A percentile compares a stretch with the other conserved stretches of the same genome.
Conservation (phyloP, 1,284 basidiomycete species). For the Pseudozyma thailandica region DNA sequence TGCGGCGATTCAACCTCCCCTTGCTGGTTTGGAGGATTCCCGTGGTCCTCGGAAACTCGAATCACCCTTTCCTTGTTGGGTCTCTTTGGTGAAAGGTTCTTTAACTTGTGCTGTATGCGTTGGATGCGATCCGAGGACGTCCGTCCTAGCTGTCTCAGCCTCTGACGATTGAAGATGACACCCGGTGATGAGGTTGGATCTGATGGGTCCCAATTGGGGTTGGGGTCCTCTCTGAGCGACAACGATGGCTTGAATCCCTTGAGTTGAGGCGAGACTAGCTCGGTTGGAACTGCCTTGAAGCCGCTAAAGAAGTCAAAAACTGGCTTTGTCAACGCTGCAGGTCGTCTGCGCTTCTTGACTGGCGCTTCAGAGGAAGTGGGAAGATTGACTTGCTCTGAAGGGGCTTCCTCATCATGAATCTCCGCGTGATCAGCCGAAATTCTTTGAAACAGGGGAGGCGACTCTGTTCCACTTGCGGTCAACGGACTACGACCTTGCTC, state of each 20-base stretch:
- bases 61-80: background rate
- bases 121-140: background rate
- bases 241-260: constrained; percentile 8
- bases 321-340: background rate
- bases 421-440: background rate
- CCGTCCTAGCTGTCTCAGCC: background rate
- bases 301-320: background rate
- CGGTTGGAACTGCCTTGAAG: background rate
- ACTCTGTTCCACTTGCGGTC: background rate
- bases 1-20: too few species aligned
- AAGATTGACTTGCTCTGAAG: background rate
- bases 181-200: background rate
- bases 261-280: constrained; percentile 8
- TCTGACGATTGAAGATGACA: background rate
- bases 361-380: background rate
- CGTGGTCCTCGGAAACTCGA: background rate
- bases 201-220: background rate
- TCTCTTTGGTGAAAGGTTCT: background rate
- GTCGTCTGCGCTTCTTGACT: constrained; percentile 14
- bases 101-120: background rate
- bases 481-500: background rate
- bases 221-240: background rate
- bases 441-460: background rate
- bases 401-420: background rate
- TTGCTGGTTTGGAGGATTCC: background rate